These are phyloP conservation scores for Planoprotostelium fungivorum DNA, from an alignment of 78 protist species.

Conservation along the genomic window DNA sequence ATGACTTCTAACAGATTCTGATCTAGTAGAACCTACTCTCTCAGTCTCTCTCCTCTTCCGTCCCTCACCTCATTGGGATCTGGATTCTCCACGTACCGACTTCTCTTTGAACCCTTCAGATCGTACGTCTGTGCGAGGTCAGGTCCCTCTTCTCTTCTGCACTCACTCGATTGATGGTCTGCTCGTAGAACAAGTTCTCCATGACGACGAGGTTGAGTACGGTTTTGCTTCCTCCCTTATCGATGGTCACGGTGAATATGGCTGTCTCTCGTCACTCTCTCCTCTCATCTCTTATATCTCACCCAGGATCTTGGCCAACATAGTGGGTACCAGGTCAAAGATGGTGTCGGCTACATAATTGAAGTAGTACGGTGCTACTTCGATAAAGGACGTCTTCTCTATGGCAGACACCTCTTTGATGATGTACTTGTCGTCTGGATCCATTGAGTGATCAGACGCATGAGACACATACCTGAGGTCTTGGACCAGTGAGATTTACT, in stretches of 20 bases:
- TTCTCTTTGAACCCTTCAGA: constrained; percentile 75
- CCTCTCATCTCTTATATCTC: background rate
- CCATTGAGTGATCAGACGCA: background rate
- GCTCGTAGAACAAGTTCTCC: constrained; percentile 75
- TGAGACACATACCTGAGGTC: constrained; percentile 9
- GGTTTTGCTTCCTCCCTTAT: background rate
- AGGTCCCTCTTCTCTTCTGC: background rate
- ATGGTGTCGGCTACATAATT: constrained; percentile 37
- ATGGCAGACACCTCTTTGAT: constrained; percentile 61
- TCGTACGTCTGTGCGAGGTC: constrained; percentile 64
- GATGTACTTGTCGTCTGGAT: constrained; percentile 61
- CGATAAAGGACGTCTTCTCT: constrained; percentile 55
- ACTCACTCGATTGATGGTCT: constrained; percentile 1
- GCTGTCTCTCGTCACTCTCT: background rate
- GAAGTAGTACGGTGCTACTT: constrained; percentile 65
- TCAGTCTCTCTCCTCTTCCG: no score
- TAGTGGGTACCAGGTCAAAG: constrained; percentile 35
- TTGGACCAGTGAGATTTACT: constrained; percentile 57
- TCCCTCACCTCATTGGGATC: background rate
- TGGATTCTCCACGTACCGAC: constrained; percentile 47
- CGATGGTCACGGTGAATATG: background rate
- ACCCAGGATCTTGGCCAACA: constrained; percentile 54
- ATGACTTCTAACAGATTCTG: constrained; percentile 49
- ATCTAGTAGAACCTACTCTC: constrained; percentile 41
- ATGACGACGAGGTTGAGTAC: constrained; percentile 48